phyloP scores from a whole-genome alignment of 441 rosid genomes.

The Brassica balearica region DNA sequence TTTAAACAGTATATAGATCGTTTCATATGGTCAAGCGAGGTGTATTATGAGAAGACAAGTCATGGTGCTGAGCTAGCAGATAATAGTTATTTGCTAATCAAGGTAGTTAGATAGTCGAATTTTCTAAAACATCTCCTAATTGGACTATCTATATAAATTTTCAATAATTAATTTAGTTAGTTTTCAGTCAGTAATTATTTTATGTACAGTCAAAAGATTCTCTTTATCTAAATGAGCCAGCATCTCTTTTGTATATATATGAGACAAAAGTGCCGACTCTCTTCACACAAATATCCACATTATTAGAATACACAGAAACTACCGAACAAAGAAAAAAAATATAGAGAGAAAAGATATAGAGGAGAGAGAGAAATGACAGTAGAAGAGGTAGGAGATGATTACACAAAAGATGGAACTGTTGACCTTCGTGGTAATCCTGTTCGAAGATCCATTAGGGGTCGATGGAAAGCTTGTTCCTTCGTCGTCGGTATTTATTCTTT shows the following conservation, averaged over 20 bases:
- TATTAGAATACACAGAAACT: neutral
- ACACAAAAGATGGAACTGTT: constrained; percentile 6
- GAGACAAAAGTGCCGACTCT: constrained; percentile 2
- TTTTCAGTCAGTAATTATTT: neutral
- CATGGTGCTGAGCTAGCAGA: neutral
- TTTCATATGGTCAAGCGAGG: neutral
- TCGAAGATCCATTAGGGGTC: constrained; percentile 9
- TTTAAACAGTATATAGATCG: neutral
- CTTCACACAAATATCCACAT: constrained; percentile 4
- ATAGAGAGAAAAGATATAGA: neutral
- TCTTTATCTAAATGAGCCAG: neutral
- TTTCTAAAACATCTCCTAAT: neutral
- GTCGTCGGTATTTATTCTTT: neutral
- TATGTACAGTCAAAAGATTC: neutral
- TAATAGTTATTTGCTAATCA: neutral
- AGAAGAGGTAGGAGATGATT: constrained; percentile 5
- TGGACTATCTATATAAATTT: neutral
- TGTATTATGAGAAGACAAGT: neutral
- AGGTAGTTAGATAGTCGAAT: neutral
- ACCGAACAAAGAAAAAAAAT: neutral
- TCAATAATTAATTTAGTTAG: neutral
- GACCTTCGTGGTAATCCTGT: constrained; percentile 3
- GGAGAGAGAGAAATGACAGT: constrained; percentile 3
- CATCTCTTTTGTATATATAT: constrained; percentile 5
- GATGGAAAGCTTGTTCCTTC: constrained; percentile 7